A percentile compares a stretch with the other conserved stretches of the same genome.
These are phyloP conservation scores for Marasmius fiardii DNA, from an alignment of 1,284 basidiomycete genomes.

Conservation along the genomic window DNA sequence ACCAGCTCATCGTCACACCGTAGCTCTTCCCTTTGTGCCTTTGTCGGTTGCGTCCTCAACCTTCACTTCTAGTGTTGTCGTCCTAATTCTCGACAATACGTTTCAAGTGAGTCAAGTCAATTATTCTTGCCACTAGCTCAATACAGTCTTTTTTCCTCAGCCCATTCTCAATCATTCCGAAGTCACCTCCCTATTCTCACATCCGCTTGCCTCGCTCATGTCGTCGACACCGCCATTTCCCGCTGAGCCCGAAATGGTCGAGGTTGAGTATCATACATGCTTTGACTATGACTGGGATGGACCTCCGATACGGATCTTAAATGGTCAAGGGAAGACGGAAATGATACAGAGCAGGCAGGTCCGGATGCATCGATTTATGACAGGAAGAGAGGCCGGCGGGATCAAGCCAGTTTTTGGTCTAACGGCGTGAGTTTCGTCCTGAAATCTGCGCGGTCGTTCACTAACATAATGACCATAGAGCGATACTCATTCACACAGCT, in stretches of 20 bases:
- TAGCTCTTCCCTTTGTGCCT: conserved; percentile 32
- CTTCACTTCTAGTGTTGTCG: conserved; percentile 61
- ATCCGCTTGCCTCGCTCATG: conserved; percentile 76
- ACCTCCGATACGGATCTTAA: conserved; percentile 15
- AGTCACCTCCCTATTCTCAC: conserved; percentile 78
- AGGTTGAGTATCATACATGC: conserved; percentile 64
- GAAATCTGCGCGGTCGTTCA: neutral
- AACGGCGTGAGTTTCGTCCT: conserved; percentile 59
- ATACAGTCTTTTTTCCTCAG: conserved; percentile 30
- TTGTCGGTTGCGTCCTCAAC: neutral
- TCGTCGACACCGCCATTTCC: conserved; percentile 59
- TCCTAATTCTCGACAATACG: conserved; percentile 73
- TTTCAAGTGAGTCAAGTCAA: conserved; percentile 46
- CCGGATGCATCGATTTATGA: conserved; percentile 74
- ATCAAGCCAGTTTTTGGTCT: conserved; percentile 82
- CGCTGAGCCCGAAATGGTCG: conserved; percentile 48
- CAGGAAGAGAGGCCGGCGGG: conserved; percentile 75
- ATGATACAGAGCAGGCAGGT: conserved; percentile 20
- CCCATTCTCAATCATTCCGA: conserved; percentile 78
- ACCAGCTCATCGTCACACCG: conserved; percentile 77
- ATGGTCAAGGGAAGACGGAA: neutral
- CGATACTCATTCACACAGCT: conserved; percentile 70
- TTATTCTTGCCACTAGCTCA: neutral
- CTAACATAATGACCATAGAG: conserved; percentile 34
- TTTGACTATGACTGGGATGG: conserved; percentile 52